Conservation (phyloP, 257 asterid species). For the Jasminum sambac region DNA sequence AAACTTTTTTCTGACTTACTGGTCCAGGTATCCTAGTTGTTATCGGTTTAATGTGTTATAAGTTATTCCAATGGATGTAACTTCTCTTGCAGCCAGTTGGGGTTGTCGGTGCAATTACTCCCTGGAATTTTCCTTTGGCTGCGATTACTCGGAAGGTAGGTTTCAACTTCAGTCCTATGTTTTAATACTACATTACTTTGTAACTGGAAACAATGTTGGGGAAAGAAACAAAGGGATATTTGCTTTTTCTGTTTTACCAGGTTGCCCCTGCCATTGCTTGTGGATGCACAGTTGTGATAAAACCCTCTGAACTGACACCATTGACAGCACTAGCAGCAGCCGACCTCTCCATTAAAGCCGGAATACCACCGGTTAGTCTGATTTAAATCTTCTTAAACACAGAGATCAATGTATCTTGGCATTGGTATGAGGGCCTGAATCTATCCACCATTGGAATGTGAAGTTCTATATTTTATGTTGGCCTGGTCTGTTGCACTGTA, state of each 20-base stretch:
- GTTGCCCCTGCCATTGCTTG: slow-evolving; percentile 98
- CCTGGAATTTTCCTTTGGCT: slow-evolving; percentile 99
- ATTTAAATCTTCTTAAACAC: slow-evolving; percentile 25
- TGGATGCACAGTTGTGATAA: slow-evolving; percentile 92
- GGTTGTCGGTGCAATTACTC: slow-evolving; percentile 94
- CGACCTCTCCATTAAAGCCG: slow-evolving; percentile 94
- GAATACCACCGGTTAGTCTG: slow-evolving; percentile 85
- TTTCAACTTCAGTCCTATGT: slow-evolving; percentile 13
- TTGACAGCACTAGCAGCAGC: slow-evolving; percentile 98
- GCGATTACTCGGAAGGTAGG: slow-evolving; percentile 94
- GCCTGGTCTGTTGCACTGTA: neutral
- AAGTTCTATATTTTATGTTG: neutral
- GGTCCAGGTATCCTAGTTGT: slow-evolving; percentile 15
- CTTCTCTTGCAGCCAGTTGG: slow-evolving; percentile 86
- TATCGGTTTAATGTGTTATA: slow-evolving; percentile 1
- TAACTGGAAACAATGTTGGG: slow-evolving; percentile 20
- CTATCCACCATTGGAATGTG: neutral
- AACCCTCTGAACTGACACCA: slow-evolving; percentile 95
- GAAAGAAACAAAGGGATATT: slow-evolving; percentile 17
- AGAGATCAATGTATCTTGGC: neutral
- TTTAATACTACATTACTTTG: slow-evolving; percentile 10
- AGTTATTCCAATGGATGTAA: slow-evolving; percentile 13
- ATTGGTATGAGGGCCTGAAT: slow-evolving; percentile 12
- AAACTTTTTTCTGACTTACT: slow-evolving; percentile 4
- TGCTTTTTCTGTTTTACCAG: slow-evolving; percentile 42